A percentile compares a stretch with the other conserved stretches of the same genome.
Conservation (phyloP, 768 basidiomycete species). For the Amanita rimosa region DNA sequence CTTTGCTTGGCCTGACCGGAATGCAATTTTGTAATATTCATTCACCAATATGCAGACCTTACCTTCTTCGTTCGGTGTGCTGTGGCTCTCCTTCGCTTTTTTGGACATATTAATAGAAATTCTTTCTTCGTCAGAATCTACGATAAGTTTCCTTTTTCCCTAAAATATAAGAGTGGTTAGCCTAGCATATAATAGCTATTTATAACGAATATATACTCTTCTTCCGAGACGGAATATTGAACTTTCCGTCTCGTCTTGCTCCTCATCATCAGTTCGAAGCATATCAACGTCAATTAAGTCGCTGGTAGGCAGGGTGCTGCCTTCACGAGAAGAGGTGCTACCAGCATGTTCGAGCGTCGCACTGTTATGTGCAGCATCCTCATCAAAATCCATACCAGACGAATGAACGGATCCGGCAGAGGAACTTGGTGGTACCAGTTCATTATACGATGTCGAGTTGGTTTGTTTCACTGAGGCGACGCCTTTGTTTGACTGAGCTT, state of each 20-base stretch:
- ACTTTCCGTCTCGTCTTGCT: constrained; percentile 13
- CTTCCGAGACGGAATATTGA: constrained; percentile 1
- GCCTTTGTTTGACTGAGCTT: neutral
- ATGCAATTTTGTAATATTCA: neutral
- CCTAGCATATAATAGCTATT: neutral
- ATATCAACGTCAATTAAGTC: constrained; percentile 73
- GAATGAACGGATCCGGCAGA: constrained; percentile 2
- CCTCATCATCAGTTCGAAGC: constrained; percentile 38
- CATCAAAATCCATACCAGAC: constrained; percentile 3
- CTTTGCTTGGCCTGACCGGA: constrained; percentile 35
- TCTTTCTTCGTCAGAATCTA: constrained; percentile 55
- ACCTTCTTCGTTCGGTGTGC: neutral
- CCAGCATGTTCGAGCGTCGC: constrained; percentile 13
- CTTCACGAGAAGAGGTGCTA: constrained; percentile 29
- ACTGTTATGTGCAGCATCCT: constrained; percentile 3
- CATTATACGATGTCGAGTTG: neutral
- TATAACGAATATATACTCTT: neutral
- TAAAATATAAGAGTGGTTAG: constrained; percentile 9
- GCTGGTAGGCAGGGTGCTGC: constrained; percentile 68
- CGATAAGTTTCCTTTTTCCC: constrained; percentile 44
- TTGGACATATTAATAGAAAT: constrained; percentile 14
- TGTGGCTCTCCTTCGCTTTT: neutral
- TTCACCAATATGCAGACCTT: neutral
- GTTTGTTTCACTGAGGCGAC: neutral
- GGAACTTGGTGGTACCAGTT: constrained; percentile 1